These are phyloP conservation scores for Mentha longifolia DNA, from an alignment of 257 asterid genomes.

Conservation along the genomic window DNA sequence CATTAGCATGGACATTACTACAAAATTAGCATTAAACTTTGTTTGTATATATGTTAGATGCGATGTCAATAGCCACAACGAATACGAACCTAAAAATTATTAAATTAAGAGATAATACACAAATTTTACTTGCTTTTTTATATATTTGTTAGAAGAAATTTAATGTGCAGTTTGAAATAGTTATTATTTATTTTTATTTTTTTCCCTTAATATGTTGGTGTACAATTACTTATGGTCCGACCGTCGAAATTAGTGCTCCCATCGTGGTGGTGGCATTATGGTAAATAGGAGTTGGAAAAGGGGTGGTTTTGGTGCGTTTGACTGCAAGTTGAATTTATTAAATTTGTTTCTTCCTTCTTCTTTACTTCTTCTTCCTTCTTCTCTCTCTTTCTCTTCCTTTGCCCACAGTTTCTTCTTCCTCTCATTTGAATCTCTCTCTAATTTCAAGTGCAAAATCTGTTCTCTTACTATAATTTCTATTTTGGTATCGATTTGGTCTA, in stretches of 20 bases:
- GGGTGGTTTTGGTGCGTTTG: constrained; percentile 23
- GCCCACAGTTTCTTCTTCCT: not conserved
- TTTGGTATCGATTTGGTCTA: not conserved
- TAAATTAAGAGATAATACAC: no score
- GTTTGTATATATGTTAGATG: no score
- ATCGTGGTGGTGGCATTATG: constrained; percentile 6
- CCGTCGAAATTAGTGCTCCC: not conserved
- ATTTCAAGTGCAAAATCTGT: not conserved
- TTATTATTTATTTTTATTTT: no score
- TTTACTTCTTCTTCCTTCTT: not conserved
- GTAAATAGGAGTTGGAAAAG: constrained; percentile 2
- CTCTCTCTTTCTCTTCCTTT: not conserved
- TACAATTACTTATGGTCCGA: not conserved
- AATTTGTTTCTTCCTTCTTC: constrained; percentile 2
- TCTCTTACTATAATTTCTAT: not conserved
- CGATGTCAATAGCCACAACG: no score
- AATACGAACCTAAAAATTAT: no score
- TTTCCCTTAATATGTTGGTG: not conserved
- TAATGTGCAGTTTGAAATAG: not conserved
- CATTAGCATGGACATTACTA: no score
- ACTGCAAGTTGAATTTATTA: constrained; percentile 26
- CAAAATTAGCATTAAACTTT: no score
- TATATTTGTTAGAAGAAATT: no score
- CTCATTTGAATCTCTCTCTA: not conserved
- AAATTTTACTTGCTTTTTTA: no score